Conservation (phyloP, 495 filamentous ascomycete species). For the Hyaloscypha finlandica region DNA sequence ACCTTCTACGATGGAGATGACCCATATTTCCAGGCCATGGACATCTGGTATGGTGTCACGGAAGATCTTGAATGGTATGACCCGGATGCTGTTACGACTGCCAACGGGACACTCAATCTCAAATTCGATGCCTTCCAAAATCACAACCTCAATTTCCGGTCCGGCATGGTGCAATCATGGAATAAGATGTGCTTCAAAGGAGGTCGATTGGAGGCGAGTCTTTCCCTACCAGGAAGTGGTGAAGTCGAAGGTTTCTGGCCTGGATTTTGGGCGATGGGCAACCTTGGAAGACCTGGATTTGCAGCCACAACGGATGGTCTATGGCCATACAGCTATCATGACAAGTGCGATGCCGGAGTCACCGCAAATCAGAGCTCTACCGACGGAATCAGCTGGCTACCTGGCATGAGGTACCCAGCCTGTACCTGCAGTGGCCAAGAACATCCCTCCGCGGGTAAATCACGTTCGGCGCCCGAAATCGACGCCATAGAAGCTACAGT, state of each 20-base stretch:
- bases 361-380: conserved; percentile 73
- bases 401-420: conserved; percentile 73
- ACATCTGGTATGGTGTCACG: conserved; percentile 82
- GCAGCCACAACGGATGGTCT: conserved; percentile 71
- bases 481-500: conserved; percentile 75
- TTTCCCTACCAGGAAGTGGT: conserved; percentile 71
- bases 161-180: conserved; percentile 83
- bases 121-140: conserved; percentile 68
- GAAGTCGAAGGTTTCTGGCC: conserved; percentile 76
- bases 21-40: conserved; percentile 68
- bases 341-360: conserved; percentile 73
- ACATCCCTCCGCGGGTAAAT: conserved; percentile 70
- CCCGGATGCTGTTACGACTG: conserved; percentile 72
- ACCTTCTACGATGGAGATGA: conserved; percentile 78
- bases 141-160: conserved; percentile 70
- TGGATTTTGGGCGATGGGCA: conserved; percentile 81
- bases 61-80: conserved; percentile 84
- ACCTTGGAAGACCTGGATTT: conserved; percentile 70
- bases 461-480: conserved; percentile 74
- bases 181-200: conserved; percentile 80
- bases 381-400: conserved; percentile 68
- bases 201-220: conserved; percentile 73
- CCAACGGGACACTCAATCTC: conserved; percentile 66
- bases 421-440: conserved; percentile 68
- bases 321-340: conserved; percentile 78